Evolutionary conservation across 2,329 filamentous ascomycete species (phyloP).

Genomic region (Colletotrichum sidae): DNA sequence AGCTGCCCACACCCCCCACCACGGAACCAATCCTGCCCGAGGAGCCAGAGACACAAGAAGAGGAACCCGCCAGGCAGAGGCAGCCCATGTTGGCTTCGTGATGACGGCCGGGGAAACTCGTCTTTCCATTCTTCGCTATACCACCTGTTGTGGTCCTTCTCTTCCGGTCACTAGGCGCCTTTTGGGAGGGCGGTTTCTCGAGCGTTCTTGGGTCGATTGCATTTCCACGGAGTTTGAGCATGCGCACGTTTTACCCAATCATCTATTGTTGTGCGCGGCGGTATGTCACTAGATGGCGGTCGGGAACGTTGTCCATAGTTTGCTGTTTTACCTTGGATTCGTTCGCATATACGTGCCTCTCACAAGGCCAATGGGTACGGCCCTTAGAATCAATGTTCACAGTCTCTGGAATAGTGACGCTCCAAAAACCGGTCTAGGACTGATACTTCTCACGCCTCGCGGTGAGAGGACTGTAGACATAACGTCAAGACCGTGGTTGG

Average conservation of each 20-base stretch:
- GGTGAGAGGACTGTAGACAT: too few species aligned
- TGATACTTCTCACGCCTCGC: too few species aligned
- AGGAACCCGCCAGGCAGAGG: constrained; percentile 36
- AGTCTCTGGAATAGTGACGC: too few species aligned
- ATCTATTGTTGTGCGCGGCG: constrained; percentile 10
- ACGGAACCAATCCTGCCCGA: constrained; percentile 48
- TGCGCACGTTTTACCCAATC: neutral
- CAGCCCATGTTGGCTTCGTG: constrained; percentile 53
- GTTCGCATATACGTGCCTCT: neutral
- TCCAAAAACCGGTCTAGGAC: too few species aligned
- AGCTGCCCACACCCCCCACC: constrained; percentile 45
- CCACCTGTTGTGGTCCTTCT: neutral
- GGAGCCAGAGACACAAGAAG: constrained; percentile 31
- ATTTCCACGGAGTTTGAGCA: constrained; percentile 21
- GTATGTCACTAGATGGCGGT: constrained; percentile 10
- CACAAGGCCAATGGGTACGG: neutral
- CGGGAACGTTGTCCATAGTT: neutral
- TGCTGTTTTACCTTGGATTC: constrained; percentile 3
- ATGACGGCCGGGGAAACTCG: neutral
- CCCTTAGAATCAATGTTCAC: too few species aligned
- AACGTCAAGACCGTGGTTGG: too few species aligned
- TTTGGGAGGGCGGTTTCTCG: neutral
- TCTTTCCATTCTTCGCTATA: neutral
- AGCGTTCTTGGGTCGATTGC: constrained; percentile 19
- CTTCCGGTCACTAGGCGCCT: constrained; percentile 7